Percentiles rank a stretch among this genome's conserved stretches.
These are phyloP conservation scores for Diplotaxis tenuifolia DNA, from an alignment of 345 rosid species.

Conservation along the genomic window DNA sequence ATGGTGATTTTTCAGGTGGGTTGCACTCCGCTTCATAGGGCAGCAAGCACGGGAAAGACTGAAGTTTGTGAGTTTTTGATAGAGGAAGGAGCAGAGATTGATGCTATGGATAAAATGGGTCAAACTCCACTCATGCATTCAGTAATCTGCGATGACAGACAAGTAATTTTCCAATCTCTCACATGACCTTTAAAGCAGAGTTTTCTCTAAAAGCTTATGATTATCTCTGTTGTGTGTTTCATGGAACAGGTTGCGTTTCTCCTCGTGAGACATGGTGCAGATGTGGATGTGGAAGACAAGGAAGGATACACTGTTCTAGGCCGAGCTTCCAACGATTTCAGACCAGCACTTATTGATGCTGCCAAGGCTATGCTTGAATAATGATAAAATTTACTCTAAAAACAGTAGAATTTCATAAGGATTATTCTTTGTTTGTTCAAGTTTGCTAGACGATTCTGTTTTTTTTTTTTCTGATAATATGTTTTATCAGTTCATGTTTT, in stretches of 20 bases:
- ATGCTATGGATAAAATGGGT: conserved; percentile 72
- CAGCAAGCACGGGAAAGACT: conserved; percentile 78
- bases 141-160: conserved; percentile 64
- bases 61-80: conserved; percentile 69
- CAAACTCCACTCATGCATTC: conserved; percentile 89
- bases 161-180: conserved; percentile 40
- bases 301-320: conserved; percentile 98
- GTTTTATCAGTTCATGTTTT: not conserved
- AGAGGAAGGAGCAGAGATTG: conserved; percentile 94
- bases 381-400: conserved; percentile 37
- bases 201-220: not conserved
- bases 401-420: not conserved
- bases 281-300: conserved; percentile 82
- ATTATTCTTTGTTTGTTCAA: not conserved
- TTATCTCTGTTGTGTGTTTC: not conserved
- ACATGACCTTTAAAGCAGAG: not conserved
- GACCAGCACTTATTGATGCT: conserved; percentile 66
- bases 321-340: conserved; percentile 60
- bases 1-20: conserved; percentile 57
- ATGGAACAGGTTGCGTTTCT: conserved; percentile 67
- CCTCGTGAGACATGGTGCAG: conserved; percentile 84
- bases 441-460: not conserved
- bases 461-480: not conserved
- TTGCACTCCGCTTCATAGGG: conserved; percentile 84
- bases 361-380: conserved; percentile 81